Evolutionary conservation across 164 flowering plant genomes (phyloP).

Genomic region (Aristolochia contorta): DNA sequence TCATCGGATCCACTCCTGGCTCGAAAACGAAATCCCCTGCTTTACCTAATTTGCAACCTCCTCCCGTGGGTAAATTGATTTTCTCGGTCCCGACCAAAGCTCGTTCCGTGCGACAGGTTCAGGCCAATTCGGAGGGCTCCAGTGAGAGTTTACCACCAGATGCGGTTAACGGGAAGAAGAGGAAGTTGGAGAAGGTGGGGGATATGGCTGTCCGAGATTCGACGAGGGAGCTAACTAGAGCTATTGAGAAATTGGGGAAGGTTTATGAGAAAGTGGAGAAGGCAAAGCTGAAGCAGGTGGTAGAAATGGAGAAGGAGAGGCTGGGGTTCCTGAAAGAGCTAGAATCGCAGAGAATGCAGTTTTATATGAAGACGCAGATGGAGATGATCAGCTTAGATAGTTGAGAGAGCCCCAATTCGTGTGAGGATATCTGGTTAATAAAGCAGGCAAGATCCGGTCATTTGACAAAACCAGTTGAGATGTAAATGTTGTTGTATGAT

Average conservation of each 20-base stretch:
- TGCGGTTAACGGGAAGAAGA: constrained; percentile 19
- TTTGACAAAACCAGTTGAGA: no score
- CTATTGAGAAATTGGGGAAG: constrained; percentile 67
- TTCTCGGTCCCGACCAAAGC: constrained; percentile 38
- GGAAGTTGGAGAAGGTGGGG: constrained; percentile 13
- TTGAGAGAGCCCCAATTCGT: not conserved
- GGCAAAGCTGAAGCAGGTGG: constrained; percentile 58
- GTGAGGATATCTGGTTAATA: not conserved
- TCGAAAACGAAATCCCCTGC: constrained; percentile 1
- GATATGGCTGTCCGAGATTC: constrained; percentile 27
- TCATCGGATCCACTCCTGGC: constrained; percentile 29
- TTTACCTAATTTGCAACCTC: constrained; percentile 2
- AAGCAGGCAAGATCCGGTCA: constrained; percentile 18
- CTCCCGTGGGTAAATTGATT: constrained; percentile 19
- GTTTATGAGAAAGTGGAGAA: constrained; percentile 75
- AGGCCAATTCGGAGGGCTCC: constrained; percentile 23
- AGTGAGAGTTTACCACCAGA: constrained; percentile 41
- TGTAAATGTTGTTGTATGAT: not conserved
- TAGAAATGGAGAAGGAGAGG: constrained; percentile 92
- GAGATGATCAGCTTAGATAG: constrained; percentile 29
- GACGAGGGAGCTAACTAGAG: constrained; percentile 46
- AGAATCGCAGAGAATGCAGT: constrained; percentile 92
- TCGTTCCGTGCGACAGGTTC: not conserved
- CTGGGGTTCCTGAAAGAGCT: constrained; percentile 76
- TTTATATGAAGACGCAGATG: constrained; percentile 70